Conservation (phyloP, 2,329 filamentous ascomycete species). For the Lizonia empirigonia region DNA sequence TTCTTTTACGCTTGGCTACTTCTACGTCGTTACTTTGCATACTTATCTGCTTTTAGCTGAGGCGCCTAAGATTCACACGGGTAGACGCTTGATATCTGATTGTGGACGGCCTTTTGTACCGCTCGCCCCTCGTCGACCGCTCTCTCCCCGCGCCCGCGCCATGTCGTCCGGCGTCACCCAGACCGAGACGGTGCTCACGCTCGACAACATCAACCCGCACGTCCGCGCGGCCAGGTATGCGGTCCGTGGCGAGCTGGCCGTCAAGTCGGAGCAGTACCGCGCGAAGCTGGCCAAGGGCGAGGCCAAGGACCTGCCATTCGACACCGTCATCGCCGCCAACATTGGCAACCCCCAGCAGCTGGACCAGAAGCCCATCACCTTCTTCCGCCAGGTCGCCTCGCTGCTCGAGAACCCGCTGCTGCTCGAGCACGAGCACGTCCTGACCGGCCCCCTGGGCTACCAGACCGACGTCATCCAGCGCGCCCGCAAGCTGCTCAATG, state of each 20-base stretch:
- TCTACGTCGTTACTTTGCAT: no score
- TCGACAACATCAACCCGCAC: slow-evolving; percentile 91
- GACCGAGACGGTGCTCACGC: slow-evolving; percentile 61
- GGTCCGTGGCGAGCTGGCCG: slow-evolving; percentile 92
- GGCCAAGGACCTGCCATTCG: slow-evolving; percentile 75
- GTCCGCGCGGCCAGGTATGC: slow-evolving; percentile 91
- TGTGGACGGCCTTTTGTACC: no score
- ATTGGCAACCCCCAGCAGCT: slow-evolving; percentile 99
- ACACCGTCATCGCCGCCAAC: slow-evolving; percentile 92
- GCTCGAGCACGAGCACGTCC: slow-evolving; percentile 80
- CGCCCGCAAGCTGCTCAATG: slow-evolving; percentile 77
- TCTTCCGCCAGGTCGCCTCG: slow-evolving; percentile 96
- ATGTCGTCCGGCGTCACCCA: slow-evolving; percentile 50
- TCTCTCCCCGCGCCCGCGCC: slow-evolving; percentile 46
- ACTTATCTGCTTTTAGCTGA: no score
- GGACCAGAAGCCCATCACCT: slow-evolving; percentile 98
- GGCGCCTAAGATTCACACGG: no score
- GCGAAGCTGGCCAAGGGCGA: slow-evolving; percentile 67
- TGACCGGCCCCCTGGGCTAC: slow-evolving; percentile 79
- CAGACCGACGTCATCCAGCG: slow-evolving; percentile 86
- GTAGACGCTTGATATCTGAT: no score
- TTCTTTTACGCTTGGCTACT: no score
- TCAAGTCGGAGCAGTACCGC: slow-evolving; percentile 90
- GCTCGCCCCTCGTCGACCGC: no score
- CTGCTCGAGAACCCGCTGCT: slow-evolving; percentile 87